Conservation (phyloP, 371 early-diverging fungal genomes). For the Lichtheimia ramosa region DNA sequence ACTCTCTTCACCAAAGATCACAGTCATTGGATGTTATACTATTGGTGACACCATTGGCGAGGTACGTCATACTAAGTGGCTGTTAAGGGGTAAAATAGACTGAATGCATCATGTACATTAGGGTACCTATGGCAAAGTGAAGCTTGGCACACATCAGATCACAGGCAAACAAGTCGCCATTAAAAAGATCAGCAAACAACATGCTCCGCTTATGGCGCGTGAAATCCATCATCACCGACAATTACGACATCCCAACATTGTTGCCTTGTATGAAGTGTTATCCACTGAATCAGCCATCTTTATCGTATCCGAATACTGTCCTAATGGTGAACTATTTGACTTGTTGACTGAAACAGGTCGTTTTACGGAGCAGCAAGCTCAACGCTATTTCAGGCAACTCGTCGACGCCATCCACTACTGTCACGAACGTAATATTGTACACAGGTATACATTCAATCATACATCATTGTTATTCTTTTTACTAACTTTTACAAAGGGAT, state of each 20-base stretch:
- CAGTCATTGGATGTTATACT: constrained; percentile 23
- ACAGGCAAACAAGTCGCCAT: constrained; percentile 86
- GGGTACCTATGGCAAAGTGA: constrained; percentile 90
- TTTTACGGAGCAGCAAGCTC: constrained; percentile 53
- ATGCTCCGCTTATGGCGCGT: constrained; percentile 72
- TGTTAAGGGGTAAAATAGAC: neutral
- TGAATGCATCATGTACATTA: neutral
- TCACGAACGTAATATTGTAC: constrained; percentile 77
- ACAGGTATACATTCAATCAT: constrained; percentile 50
- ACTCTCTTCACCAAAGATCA: constrained; percentile 24
- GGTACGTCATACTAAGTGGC: constrained; percentile 4
- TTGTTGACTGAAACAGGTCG: constrained; percentile 64
- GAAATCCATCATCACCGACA: constrained; percentile 91
- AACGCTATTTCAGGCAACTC: constrained; percentile 71
- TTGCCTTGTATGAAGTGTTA: constrained; percentile 85
- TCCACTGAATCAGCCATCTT: constrained; percentile 80
- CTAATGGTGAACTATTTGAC: constrained; percentile 78
- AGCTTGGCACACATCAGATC: constrained; percentile 73
- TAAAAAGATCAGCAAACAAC: constrained; percentile 84
- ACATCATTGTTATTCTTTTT: neutral
- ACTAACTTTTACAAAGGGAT: constrained; percentile 45
- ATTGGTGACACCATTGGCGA: constrained; percentile 28
- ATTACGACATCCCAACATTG: constrained; percentile 83
- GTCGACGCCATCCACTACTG: constrained; percentile 76
- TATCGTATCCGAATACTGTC: constrained; percentile 79